Base-by-base conservation (phyloP, 2,329 filamentous ascomycete genomes). In the Fusarium siculi region DNA sequence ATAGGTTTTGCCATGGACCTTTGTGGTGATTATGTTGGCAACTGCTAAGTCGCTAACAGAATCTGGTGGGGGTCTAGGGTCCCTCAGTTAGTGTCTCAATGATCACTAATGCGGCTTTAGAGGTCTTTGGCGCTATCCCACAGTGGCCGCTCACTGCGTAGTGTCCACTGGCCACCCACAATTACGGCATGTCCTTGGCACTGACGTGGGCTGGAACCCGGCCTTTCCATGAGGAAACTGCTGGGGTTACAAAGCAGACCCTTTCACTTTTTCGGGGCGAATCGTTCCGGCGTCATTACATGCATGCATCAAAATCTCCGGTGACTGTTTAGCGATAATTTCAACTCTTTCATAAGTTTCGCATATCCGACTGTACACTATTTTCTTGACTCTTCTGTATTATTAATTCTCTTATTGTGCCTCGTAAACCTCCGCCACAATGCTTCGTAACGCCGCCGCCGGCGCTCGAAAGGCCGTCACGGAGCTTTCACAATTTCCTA, bases 401-500 rank as follows among this genome's bases (percentile, higher is more conserved):
- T 53, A 71, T 49, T 77, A 77, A 42, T 53, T 25, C 44, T 52
- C 37, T 52, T 44, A 25, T 59, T 54, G n/a, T 28, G 15, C 46
- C 34, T 55, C 60, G 23, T 39, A 46, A 30, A 47, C 47, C 44
- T 28, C 30, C 11, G 28, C 47, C 9, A 81, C 64, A 64, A 89
- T 89, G 88, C 80, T 88, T 76, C 86, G 87, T 72, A 88, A 86
- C 69, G 85, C 85, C 42, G 84, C 87, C 63, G 86, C 84, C 49
- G 83, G 85, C 58, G 85, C 87, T 56, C 86, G 85, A 76, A 89
- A 85, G 76, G 92, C 93, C 55, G 90, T 96, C 52, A 94, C 93
- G 23, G 92, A 94, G 79, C 86, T 96, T 73, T 88, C 91, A 59
- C 90, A 89, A 77, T 93, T 93, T 75, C 95, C 95, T 10, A 91